These are phyloP conservation scores for Pilaira anomala DNA, from an alignment of 192 early-diverging fungal species.

Conservation along the genomic window DNA sequence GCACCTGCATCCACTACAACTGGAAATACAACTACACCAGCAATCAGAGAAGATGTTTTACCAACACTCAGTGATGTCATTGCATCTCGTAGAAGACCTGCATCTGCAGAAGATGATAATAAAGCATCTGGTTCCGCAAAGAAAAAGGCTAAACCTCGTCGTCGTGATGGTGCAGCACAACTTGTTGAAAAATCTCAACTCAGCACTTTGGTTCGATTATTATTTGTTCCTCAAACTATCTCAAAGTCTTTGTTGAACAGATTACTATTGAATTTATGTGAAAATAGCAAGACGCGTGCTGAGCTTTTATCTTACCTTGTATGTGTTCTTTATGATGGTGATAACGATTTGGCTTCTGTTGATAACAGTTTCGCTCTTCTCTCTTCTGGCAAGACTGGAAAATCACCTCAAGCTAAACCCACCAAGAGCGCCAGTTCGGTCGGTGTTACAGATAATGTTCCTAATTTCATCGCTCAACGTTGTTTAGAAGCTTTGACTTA, in stretches of 20 bases:
- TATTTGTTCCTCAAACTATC: constrained; percentile 84
- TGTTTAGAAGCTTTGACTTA: constrained; percentile 81
- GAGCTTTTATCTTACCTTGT: constrained; percentile 87
- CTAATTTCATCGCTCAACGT: constrained; percentile 87
- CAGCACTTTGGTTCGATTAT: constrained; percentile 77
- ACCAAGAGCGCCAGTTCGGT: constrained; percentile 24
- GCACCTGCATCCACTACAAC: constrained; percentile 8
- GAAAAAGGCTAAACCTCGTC: constrained; percentile 42
- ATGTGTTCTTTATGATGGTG: constrained; percentile 80
- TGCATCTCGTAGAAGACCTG: constrained; percentile 1
- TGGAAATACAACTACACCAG: neutral
- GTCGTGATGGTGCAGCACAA: constrained; percentile 65
- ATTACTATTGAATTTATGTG: constrained; percentile 78
- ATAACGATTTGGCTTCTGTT: constrained; percentile 67
- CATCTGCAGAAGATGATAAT: neutral
- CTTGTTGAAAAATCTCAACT: constrained; percentile 81
- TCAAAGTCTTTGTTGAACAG: constrained; percentile 62
- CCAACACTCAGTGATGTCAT: neutral
- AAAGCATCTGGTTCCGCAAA: constrained; percentile 7
- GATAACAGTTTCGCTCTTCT: constrained; percentile 77
- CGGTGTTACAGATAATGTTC: constrained; percentile 59
- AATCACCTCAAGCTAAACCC: constrained; percentile 25
- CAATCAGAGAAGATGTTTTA: constrained; percentile 1
- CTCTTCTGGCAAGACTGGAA: constrained; percentile 54
- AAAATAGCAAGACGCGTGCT: constrained; percentile 80